Percentiles rank a stretch among this genome's conserved stretches.
These are phyloP conservation scores for Pyrus pyrifolia DNA, from an alignment of 306 rosid genomes.

Conservation along the genomic window DNA sequence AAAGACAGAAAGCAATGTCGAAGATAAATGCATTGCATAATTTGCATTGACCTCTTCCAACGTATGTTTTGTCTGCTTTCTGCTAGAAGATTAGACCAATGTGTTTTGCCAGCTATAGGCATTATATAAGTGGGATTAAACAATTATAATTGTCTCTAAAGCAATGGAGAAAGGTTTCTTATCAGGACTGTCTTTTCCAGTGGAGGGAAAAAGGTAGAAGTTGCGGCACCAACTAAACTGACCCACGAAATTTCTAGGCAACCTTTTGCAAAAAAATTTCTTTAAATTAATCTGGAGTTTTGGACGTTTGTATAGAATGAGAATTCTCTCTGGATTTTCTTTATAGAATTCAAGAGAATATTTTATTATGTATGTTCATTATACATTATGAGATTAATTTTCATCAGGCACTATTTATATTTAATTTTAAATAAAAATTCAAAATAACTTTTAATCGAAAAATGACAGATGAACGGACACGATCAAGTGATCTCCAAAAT, in stretches of 20 bases:
- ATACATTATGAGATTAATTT: rapidly evolving
- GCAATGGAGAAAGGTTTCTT: constrained; percentile 5
- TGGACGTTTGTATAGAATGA: not conserved
- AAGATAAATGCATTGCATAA: constrained; percentile 30
- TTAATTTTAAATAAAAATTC: no score
- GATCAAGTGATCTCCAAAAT: no score
- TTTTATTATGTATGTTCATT: no score
- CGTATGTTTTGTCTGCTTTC: constrained; percentile 34
- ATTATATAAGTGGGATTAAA: constrained; percentile 17
- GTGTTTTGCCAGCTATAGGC: constrained; percentile 37
- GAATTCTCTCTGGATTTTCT: rapidly evolving
- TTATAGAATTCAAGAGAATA: no score
- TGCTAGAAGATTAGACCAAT: constrained; percentile 12
- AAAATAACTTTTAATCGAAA: no score
- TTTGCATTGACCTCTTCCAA: constrained; percentile 36
- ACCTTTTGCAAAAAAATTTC: not conserved
- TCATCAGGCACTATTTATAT: rapidly evolving
- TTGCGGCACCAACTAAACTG: constrained; percentile 1
- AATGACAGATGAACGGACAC: no score
- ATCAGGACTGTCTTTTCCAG: constrained; percentile 22
- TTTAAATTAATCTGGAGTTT: not conserved
- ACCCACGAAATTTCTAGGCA: constrained; percentile 21
- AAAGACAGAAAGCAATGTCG: constrained; percentile 6
- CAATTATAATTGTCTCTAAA: not conserved
- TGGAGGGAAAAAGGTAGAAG: constrained; percentile 34